Evolutionary conservation across 192 early-diverging fungal genomes (phyloP), one percentile per base, ranked within the genome.

Genomic region (Phlyctochytrium arcticum): DNA sequence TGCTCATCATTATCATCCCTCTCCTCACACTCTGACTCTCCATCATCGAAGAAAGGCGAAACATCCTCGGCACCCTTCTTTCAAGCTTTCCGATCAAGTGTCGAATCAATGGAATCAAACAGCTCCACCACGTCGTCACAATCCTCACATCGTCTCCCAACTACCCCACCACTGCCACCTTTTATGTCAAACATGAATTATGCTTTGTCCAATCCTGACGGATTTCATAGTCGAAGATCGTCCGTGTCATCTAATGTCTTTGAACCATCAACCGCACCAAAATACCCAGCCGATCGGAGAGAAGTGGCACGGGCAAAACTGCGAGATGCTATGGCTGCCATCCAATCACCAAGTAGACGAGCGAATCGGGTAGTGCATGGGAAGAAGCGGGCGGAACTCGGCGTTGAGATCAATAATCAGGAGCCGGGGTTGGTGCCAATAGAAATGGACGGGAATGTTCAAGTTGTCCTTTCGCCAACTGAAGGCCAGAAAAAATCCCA

Each of bases 281-380:
- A 17, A 15, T 63, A 4, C 27, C 34, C 32, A 44, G 61, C 61
- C 31, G 61, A 63, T 4, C 27, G 61, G 6, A 23, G 61, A 35
- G 29, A 35, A 29, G 19, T 21, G 29, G 61, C 61, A 12, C 12
- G 61, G 24, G 61, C 49, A 24, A 29, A 49, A 34, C 36, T 63
- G 49, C 47, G 61, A 48, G 46, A 42, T 9, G 61, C 61, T 27
- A 53, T 63, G 61, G 61, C 61, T 17, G 48, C 61, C 24, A 49
- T 63, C 36, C 24, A 35, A 35, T 17, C 19, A 48, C 6, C n/a
- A 49, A 23, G 29, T 24, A n/a, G n/a, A n/a, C n/a, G n/a, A n/a
- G n/a, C n/a, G n/a, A n/a, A n/a, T n/a, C n/a, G n/a, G n/a, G n/a
- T n/a, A n/a, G n/a, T n/a, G n/a, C n/a, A n/a, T n/a, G n/a, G n/a